phyloP scores from a whole-genome alignment of 2,329 filamentous ascomycete species.

The Cladosporium sp. region DNA sequence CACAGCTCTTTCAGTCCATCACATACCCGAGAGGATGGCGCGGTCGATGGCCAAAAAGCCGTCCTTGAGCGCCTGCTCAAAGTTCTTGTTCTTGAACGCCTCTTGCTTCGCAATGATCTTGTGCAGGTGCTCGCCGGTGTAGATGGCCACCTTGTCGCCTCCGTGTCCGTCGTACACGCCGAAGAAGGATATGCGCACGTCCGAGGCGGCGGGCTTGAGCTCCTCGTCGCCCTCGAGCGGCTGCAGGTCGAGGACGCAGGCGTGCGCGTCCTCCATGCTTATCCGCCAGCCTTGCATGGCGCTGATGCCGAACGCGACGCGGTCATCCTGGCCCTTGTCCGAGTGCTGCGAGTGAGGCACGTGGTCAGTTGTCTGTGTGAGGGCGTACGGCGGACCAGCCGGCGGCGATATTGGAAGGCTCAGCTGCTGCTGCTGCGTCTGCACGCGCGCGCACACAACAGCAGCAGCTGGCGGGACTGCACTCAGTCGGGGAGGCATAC shows the following conservation, averaged over 20 bases:
- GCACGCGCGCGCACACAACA: neutral
- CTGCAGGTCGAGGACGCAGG: constrained; percentile 82
- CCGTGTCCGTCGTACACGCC: constrained; percentile 98
- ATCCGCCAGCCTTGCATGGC: constrained; percentile 99
- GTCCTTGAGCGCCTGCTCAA: constrained; percentile 95
- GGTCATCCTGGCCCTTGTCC: constrained; percentile 86
- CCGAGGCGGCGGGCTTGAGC: constrained; percentile 59
- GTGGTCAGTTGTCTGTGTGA: constrained; percentile 12
- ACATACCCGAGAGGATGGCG: constrained; percentile 88
- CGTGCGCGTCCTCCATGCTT: constrained; percentile 98
- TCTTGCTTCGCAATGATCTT: constrained; percentile 94
- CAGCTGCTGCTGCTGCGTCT: constrained; percentile 7
- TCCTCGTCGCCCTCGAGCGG: constrained; percentile 56
- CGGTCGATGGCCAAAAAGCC: constrained; percentile 94
- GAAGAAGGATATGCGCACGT: constrained; percentile 86
- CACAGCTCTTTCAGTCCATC: neutral
- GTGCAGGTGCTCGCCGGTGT: constrained; percentile 89
- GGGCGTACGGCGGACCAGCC: constrained; percentile 1
- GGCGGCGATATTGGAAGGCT: constrained; percentile 15
- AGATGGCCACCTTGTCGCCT: constrained; percentile 92
- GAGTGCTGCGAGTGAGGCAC: constrained; percentile 63
- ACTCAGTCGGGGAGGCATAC: constrained; percentile 55
- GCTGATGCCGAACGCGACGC: constrained; percentile 88
- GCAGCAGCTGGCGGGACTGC: constrained; percentile 1
- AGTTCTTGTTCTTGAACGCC: constrained; percentile 84